phyloP scores from a whole-genome alignment of 2,329 filamentous ascomycete genomes.

The Falciphora oryzae region DNA sequence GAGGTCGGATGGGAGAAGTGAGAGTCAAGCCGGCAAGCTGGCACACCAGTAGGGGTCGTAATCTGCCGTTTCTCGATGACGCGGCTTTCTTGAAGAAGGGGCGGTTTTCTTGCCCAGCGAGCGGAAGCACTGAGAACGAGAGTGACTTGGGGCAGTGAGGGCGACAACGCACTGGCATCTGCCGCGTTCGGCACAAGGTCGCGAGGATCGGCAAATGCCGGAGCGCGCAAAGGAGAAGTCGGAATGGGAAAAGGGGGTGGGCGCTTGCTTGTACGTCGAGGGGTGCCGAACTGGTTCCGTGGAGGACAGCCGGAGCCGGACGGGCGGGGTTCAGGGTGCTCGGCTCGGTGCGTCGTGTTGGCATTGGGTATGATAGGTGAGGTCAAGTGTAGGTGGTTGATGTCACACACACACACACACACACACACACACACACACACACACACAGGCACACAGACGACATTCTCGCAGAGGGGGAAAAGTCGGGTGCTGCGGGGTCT shows the following conservation, averaged over 20 bases:
- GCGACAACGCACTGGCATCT: background rate
- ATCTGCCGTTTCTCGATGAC: background rate
- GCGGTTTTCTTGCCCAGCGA: background rate
- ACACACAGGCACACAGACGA: no score
- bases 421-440: no score
- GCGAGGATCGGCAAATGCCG: background rate
- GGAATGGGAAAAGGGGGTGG: background rate
- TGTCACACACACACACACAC: background rate
- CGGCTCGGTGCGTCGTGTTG: background rate
- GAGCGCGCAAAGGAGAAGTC: background rate
- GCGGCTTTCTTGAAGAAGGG: background rate
- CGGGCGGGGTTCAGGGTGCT: background rate
- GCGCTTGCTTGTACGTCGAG: no score
- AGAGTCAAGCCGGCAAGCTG: background rate
- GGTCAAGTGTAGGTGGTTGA: background rate
- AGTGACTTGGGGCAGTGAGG: no score
- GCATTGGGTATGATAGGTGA: no score
- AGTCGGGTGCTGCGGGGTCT: background rate
- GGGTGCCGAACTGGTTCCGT: background rate
- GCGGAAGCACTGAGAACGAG: background rate
- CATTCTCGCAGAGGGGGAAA: background rate
- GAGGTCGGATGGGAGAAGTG: background rate
- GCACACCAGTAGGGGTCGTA: background rate
- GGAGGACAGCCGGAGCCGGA: background rate
- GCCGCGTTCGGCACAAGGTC: background rate